phyloP scores from a whole-genome alignment of 2,329 filamentous ascomycete genomes.

The Gliomastix tumulicola region DNA sequence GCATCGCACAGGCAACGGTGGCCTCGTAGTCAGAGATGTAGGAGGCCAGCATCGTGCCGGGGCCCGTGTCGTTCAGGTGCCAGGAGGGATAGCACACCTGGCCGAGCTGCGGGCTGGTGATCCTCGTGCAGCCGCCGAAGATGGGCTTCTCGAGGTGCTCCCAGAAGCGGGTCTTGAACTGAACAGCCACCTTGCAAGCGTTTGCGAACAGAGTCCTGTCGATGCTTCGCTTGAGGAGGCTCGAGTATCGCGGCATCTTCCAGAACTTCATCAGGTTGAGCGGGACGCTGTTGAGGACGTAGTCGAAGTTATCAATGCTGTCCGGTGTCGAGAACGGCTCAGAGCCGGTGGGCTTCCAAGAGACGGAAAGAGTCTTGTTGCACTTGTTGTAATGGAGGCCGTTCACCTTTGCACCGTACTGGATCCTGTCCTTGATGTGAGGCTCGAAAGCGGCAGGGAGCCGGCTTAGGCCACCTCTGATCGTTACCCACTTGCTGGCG shows the following conservation, averaged over 20 bases:
- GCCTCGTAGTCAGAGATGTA: slow-evolving; percentile 42
- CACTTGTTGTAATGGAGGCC: slow-evolving; percentile 39
- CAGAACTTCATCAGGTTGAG: slow-evolving; percentile 59
- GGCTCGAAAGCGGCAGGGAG: slow-evolving; percentile 57
- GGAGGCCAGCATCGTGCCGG: slow-evolving; percentile 53
- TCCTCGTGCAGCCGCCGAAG: slow-evolving; percentile 54
- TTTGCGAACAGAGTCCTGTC: slow-evolving; percentile 42
- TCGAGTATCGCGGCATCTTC: slow-evolving; percentile 36
- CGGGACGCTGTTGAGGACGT: slow-evolving; percentile 57
- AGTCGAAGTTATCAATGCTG: slow-evolving; percentile 49
- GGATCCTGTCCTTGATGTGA: slow-evolving; percentile 47
- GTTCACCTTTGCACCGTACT: slow-evolving; percentile 48
- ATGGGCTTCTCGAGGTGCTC: slow-evolving; percentile 46
- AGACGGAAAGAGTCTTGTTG: slow-evolving; percentile 46
- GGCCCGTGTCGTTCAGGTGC: slow-evolving; percentile 57
- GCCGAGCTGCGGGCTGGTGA: slow-evolving; percentile 54
- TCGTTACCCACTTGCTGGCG: slow-evolving; percentile 9
- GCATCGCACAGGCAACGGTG: slow-evolving; percentile 33
- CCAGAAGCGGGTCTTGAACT: slow-evolving; percentile 60
- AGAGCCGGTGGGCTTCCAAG: slow-evolving; percentile 49
- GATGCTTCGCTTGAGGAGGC: slow-evolving; percentile 39
- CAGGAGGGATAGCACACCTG: slow-evolving; percentile 62
- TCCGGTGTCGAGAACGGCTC: slow-evolving; percentile 23
- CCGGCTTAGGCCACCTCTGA: slow-evolving; percentile 3
- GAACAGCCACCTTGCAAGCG: slow-evolving; percentile 54